A percentile compares a stretch with the other conserved stretches of the same genome.
These are phyloP conservation scores for Suillus hirtellus DNA, from an alignment of 768 basidiomycete genomes.

Conservation along the genomic window DNA sequence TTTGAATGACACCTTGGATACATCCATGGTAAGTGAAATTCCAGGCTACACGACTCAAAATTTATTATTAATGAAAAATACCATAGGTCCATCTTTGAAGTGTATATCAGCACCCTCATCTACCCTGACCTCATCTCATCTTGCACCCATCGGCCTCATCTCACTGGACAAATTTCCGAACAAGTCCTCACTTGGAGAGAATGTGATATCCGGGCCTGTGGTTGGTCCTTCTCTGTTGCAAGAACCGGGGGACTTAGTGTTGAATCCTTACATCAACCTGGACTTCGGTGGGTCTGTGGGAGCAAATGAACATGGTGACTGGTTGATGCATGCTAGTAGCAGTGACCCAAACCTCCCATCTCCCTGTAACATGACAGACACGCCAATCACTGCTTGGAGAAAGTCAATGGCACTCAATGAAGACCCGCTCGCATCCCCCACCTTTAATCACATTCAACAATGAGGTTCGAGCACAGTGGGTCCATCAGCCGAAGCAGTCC, in stretches of 20 bases:
- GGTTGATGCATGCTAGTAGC: not conserved
- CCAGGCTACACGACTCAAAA: not conserved
- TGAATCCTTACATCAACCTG: too few species aligned
- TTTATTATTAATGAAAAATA: not conserved
- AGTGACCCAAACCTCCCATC: not conserved
- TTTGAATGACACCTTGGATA: not conserved
- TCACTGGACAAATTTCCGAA: not conserved
- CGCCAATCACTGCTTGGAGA: not conserved
- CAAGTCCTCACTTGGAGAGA: not conserved
- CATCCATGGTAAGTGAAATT: not conserved
- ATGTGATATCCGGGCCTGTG: not conserved
- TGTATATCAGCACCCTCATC: not conserved
- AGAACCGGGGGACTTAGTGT: too few species aligned
- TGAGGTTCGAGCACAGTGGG: not conserved
- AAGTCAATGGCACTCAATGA: not conserved
- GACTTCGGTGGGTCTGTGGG: not conserved
- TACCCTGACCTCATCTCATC: not conserved
- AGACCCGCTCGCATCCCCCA: not conserved
- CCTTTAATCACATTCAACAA: not conserved
- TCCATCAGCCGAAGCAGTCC: not conserved
- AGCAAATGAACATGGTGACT: not conserved
- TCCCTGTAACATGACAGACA: not conserved
- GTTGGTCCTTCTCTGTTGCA: not conserved
- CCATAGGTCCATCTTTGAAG: not conserved
- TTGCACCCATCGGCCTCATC: not conserved